phyloP scores from a whole-genome alignment of 83 land plant species.

The Thuja plicata region DNA sequence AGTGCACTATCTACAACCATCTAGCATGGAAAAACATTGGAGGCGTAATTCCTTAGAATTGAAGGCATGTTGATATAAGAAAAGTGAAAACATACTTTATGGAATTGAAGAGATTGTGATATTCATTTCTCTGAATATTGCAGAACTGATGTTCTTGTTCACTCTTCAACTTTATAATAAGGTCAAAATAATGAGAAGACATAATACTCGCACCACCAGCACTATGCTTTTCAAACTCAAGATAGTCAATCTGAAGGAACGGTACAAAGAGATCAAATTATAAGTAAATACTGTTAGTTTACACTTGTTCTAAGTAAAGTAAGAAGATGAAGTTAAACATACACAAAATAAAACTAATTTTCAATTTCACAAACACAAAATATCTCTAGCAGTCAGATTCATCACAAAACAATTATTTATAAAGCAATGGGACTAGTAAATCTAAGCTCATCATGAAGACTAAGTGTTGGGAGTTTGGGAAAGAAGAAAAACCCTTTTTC shows the following conservation, averaged over 20 bases:
- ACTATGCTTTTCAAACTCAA: slow-evolving; percentile 67
- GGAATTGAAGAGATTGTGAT: slow-evolving; percentile 56
- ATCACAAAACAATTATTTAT: not conserved
- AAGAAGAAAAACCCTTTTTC: slow-evolving; percentile 62
- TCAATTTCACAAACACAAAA: not conserved
- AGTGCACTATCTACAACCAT: not conserved
- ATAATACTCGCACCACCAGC: slow-evolving; percentile 54
- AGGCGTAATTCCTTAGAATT: slow-evolving; percentile 5
- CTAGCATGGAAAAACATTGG: not conserved
- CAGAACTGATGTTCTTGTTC: slow-evolving; percentile 63
- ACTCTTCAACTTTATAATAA: slow-evolving; percentile 41
- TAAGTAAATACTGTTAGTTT: not conserved
- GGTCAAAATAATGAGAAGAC: slow-evolving; percentile 57
- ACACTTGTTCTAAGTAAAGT: not conserved
- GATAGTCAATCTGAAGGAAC: slow-evolving; percentile 45
- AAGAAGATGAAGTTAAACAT: not conserved
- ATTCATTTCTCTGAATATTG: slow-evolving; percentile 56
- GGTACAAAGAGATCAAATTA: slow-evolving; percentile 1
- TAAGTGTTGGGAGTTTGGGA: slow-evolving; percentile 63
- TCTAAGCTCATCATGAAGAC: slow-evolving; percentile 52
- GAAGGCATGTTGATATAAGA: not conserved
- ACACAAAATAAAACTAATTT: not conserved
- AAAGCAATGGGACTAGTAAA: not conserved
- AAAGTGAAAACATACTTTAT: slow-evolving; percentile 26
- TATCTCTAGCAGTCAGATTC: not conserved